Base-by-base conservation (phyloP, 2,329 filamentous ascomycete species). In the Penicillium sp. region DNA sequence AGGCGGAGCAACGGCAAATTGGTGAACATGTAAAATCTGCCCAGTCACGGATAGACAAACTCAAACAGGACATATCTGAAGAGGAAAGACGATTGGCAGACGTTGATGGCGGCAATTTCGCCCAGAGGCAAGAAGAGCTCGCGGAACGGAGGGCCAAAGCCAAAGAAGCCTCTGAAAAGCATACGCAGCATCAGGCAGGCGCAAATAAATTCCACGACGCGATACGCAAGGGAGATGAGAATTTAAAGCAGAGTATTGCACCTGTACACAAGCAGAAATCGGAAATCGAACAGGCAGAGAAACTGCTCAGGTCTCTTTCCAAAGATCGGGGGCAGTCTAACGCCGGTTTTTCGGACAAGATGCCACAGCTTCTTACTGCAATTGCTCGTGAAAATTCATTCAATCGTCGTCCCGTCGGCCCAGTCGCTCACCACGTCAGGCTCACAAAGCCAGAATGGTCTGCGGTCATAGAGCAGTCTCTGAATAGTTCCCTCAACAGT, bases 401-500 rank as follows among this genome's bases (percentile, higher is more conserved):
- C 67, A 76, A 78, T 23, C 76, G 82, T 45, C 86, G 82, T 60
- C 94, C 94, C 2, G 78, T 97, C 33, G 94, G 94, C 0, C 94
- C 94, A 0, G 78, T 97, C 14, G 94, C 92, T 28, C 78, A 85
- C 23, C 83, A 94, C 65, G 81, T 99, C 52, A 86, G 85, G 62
- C 77, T 99, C 23, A 76, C 85, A 35, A 86, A 93, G 62, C 88
- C 90, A 1, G 81, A 90, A 64, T 99, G 94, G 94, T 88, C 87
- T 1, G 82, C 83, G 0, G 85, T 96, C 45, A 72, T 99, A 14
- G 94, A 99, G 68, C 88, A 82, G 60, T 83, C 83, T 1, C 81
- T 96, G 47, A 90, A 90, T n/a, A 73, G 71, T 3, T 79, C 76
- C 0, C 76, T 97, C 30, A 88, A 85, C 60, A 85, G 83, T 1